These are phyloP conservation scores for Emmonsia crescens DNA, from an alignment of 2,329 filamentous ascomycete genomes.

Conservation along the genomic window DNA sequence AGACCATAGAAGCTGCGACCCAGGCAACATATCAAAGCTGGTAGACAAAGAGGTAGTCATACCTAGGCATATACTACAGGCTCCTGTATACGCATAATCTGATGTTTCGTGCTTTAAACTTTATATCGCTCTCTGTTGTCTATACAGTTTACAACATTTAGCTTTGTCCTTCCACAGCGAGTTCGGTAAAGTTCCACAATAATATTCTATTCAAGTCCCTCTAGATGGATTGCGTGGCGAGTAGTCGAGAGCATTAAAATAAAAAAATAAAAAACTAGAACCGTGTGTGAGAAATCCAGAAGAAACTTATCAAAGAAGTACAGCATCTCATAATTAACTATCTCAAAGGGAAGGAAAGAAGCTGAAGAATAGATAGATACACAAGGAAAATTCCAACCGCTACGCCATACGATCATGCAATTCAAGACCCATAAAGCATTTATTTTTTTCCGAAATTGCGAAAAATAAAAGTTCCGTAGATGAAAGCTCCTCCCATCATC, in stretches of 20 bases:
- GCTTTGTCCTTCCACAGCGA: not conserved
- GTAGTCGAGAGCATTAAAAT: not conserved
- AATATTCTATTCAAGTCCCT: not conserved
- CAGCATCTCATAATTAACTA: constrained; percentile 1
- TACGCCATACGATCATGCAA: constrained; percentile 13
- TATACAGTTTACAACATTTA: not conserved
- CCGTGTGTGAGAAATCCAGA: not conserved
- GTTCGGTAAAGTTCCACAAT: not conserved
- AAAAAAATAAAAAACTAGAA: constrained; percentile 4
- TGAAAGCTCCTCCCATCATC: not conserved
- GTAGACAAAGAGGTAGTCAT: not conserved
- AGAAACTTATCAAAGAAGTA: not conserved
- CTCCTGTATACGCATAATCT: not conserved
- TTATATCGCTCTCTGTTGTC: not conserved
- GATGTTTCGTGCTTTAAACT: not conserved
- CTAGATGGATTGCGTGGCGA: not conserved
- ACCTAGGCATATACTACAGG: not conserved
- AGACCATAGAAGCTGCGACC: not conserved
- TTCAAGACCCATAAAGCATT: constrained; percentile 5
- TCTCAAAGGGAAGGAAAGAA: constrained; percentile 3
- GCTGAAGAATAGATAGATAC: constrained; percentile 4
- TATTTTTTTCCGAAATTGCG: not conserved
- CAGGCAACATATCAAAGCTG: not conserved
- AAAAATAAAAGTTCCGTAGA: not conserved
- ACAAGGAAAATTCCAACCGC: constrained; percentile 9